Conservation (phyloP, 768 basidiomycete genomes). For the Hebeloma cylindrosporum region DNA sequence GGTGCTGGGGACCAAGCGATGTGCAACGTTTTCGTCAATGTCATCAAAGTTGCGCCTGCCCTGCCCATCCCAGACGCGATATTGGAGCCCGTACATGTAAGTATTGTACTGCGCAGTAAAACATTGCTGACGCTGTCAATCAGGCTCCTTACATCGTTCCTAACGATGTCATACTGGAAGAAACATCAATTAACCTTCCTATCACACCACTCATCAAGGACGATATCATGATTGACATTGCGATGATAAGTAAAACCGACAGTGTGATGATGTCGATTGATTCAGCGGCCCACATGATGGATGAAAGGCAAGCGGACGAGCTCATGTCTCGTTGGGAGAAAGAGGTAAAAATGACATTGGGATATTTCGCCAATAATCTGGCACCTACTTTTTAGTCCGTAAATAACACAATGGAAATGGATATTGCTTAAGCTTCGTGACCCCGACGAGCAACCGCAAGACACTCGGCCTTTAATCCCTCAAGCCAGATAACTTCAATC, state of each 20-base stretch:
- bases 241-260: conserved; percentile 21
- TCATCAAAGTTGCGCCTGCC: conserved; percentile 37
- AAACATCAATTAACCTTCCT: conserved; percentile 19
- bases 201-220: conserved; percentile 27
- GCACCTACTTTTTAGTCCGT: background rate
- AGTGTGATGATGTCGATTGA: conserved; percentile 34
- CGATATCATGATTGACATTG: conserved; percentile 33
- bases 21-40: conserved; percentile 45
- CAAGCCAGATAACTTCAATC: conserved; percentile 73
- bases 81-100: conserved; percentile 36
- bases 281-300: conserved; percentile 25
- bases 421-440: conserved; percentile 24
- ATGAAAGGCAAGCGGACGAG: conserved; percentile 20
- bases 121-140: background rate
- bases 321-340: conserved; percentile 26
- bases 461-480: conserved; percentile 77
- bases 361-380: no score
- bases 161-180: conserved; percentile 10
- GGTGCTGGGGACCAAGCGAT: conserved; percentile 31
- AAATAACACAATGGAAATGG: background rate
- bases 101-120: conserved; percentile 3
- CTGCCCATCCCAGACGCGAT: conserved; percentile 15
- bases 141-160: conserved; percentile 40
- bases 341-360: conserved; percentile 17
- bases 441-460: conserved; percentile 74